Conservation (phyloP, 208 protist genomes). For the Leishmania martiniquensis region DNA sequence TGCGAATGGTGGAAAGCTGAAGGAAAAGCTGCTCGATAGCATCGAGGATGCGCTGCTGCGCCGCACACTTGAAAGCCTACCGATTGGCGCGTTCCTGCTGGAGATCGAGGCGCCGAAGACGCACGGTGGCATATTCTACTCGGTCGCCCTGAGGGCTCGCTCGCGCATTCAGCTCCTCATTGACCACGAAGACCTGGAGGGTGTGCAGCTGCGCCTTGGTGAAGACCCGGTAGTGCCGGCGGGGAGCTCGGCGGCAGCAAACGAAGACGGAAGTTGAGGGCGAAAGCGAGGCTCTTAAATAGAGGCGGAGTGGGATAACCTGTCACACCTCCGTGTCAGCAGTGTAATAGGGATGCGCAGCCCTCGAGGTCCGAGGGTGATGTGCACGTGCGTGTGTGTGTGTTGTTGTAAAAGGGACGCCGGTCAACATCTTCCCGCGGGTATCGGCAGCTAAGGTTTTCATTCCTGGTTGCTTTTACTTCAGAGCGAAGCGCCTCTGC, state of each 20-base stretch:
- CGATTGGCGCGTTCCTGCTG: conserved; percentile 66
- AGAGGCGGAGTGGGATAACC: not conserved
- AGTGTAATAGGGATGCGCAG: not conserved
- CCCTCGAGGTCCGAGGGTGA: not conserved
- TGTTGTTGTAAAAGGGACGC: not conserved
- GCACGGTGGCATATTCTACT: conserved; percentile 52
- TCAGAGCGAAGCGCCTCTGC: not conserved
- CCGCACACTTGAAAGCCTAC: conserved; percentile 41
- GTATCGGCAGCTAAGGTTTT: not conserved
- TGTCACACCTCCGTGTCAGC: not conserved
- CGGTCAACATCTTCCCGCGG: not conserved
- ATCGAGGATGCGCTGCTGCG: conserved; percentile 57
- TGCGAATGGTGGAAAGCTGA: conserved; percentile 57
- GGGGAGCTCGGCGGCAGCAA: not conserved
- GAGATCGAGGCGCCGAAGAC: conserved; percentile 44
- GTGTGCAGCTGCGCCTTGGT: conserved; percentile 75
- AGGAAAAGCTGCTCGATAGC: conserved; percentile 56
- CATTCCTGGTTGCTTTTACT: not conserved
- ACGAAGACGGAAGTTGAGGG: not conserved
- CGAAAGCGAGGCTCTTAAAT: too few species aligned
- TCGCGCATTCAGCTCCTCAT: conserved; percentile 75
- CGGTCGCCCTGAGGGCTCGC: conserved; percentile 70
- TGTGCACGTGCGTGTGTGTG: not conserved
- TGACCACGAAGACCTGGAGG: conserved; percentile 83
- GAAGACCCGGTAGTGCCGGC: conserved; percentile 20